Base-by-base conservation (phyloP, 2,329 filamentous ascomycete genomes). In the Fusarium succisae region DNA sequence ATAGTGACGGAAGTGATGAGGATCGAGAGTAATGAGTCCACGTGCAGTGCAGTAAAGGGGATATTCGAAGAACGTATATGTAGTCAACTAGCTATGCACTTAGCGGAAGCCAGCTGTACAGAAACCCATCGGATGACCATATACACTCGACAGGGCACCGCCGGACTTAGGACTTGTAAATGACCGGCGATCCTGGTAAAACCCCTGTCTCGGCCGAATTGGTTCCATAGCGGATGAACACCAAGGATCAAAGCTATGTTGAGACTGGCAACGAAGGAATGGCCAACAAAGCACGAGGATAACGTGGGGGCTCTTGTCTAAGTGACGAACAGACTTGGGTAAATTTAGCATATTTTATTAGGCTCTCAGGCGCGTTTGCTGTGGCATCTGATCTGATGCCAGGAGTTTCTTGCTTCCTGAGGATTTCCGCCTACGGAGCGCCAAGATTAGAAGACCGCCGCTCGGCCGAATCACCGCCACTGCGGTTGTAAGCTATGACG, bases 291-390 rank as follows among this genome's bases (percentile, higher is more conserved):
- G 43, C 24, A 45, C 17, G 24, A 45, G 9, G 17, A 26, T 26
- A 13, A 13, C 24, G 0, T 6, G 5, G 18, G 11, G 12, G 0
- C 17, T 45, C 24, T 47, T 15, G 4, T 47, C 4, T 22, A 22
- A 22, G 24, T 7, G 6, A 28, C 22, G 6, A 15, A 22, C 9
- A 8, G 8, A 15, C 18, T 47, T 22, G 5, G 1, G 18, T 47
- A 15, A 14, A 10, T 28, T 47, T 20, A 28, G 6, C 0, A 28
- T 28, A 22, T 22, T 0, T 28, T 14, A 28, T 5, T 22, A 28
- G 24, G 18, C 3, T 7, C 24, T 20, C 3, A 28, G 18, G 22
- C 5, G 0, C 4, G 6, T 47, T 28, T 47, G 5, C 8, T 10
- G 18, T 28, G 18, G 24, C n/a, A 26, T 18, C 44, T 47, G 24